Base-by-base conservation (phyloP, 345 rosid species). In the Aquilaria malaccensis region DNA sequence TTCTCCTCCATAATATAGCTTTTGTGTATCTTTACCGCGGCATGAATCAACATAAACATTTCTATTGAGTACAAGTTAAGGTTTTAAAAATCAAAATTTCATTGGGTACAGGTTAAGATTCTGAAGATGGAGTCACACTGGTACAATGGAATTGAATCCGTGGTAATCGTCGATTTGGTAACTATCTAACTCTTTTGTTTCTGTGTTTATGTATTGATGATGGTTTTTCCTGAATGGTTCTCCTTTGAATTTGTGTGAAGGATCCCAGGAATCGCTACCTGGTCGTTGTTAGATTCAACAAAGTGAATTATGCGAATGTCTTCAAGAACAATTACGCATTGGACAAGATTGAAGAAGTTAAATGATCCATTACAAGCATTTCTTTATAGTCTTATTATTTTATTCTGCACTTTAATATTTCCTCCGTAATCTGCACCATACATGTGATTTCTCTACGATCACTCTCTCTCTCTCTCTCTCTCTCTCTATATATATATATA, bases 1-100 rank as follows among this genome's bases (percentile, higher is more conserved):
- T 45, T 89, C 92, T 57, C 97, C 90, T 63, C 80, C 83, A 71
- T 80, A 76, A 58, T 85, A 66, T 59, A 89, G 77, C 75, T 81
- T 86, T 73, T 87, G 69, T 31, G 97, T 93, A 67, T 89, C 97
- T 93, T 85, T 70, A 74, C 9, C 54, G 74, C 31, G 68, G 71
- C 22, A 70, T n/a, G 22, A 76, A 65, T 30, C 46, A 59, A 45
- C 22, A 22, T 22, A 22, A 22, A 22, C 22, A 22, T 22, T 22
- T 22, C 22, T 22, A 1, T 22, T 22, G 22, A 22, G 22, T 22
- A 22, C 22, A 22, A 22, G 22, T 22, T 22, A 22, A 22, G 22
- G 56, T 46, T 58, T 15, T 46, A 56, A 41, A 50, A 13, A 30
- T 51, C n/a, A 6, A 47, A 5, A 32, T 55, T 13, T 60, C 31